Evolutionary conservation across 768 basidiomycete genomes (phyloP).

Genomic region (Amanita polypyramis): DNA sequence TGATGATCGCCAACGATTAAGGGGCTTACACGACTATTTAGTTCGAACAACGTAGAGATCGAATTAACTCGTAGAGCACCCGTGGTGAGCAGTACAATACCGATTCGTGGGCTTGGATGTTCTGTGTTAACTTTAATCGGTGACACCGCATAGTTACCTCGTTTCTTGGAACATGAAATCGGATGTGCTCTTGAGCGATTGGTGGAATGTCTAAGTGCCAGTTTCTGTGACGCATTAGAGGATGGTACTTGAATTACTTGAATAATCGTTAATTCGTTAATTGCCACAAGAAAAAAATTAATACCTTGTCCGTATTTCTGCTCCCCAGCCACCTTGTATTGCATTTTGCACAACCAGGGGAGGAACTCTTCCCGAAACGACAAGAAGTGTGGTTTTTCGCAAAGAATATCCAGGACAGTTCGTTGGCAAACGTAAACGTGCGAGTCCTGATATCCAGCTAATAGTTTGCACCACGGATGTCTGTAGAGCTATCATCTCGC

Average conservation of each 20-base stretch:
- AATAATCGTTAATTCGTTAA: not conserved
- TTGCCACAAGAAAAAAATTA: not conserved
- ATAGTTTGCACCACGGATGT: constrained; percentile 61
- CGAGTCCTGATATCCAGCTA: constrained; percentile 66
- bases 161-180: not conserved
- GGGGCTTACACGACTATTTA: constrained; percentile 62
- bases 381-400: constrained; percentile 59
- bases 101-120: not conserved
- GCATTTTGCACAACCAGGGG: constrained; percentile 85
- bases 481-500: constrained; percentile 23
- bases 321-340: constrained; percentile 56
- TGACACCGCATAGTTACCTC: not conserved
- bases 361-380: constrained; percentile 86
- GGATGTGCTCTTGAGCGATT: not conserved
- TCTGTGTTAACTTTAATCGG: not conserved
- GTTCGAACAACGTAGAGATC: constrained; percentile 64
- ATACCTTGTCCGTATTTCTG: constrained; percentile 50
- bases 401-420: constrained; percentile 60
- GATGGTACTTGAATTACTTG: not conserved
- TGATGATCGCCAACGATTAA: not conserved
- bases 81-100: not conserved
- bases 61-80: constrained; percentile 64
- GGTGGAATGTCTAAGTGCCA: not conserved
- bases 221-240: not conserved
- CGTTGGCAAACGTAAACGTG: constrained; percentile 86